Evolutionary conservation across 1,284 basidiomycete genomes (phyloP), one percentile per base, ranked within the genome.

Genomic region (Heterobasidion irregulare): DNA sequence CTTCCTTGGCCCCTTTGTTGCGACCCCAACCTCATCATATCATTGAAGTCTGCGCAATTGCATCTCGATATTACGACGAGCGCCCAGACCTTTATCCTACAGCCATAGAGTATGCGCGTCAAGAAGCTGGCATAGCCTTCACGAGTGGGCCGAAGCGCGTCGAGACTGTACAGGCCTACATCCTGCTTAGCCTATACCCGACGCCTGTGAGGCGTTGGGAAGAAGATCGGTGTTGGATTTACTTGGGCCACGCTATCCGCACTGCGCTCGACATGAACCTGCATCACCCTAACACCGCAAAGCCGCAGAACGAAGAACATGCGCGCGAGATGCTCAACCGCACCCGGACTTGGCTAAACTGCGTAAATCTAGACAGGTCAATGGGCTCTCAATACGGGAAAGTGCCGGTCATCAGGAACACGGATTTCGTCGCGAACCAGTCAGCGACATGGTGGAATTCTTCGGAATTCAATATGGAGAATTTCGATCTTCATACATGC

Each of bases 331-430:
- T 91, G 70, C 78, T 92, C 52, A 94, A 92, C 65, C 82, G 92
- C n/a, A 89, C 89, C 41, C 82, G 91, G 16, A 82, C 89, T 0
- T 94, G 92, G 92, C 73, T 93, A 59, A 90, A 89, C 66, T 92
- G 90, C 68, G 91, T 86, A 70, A 91, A 90, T 66, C 71, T 94
- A 47, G 91, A 94, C 66, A 83, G 90, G 15, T 89, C 86, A 1
- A 86, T 82, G 16, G 82, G 86, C 26, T 85, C 86, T 9, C 89
- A 93, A 70, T 91, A 92, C 68, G 91, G 91, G 53, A 92, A 92
- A 70, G 77, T 79, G 1, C 80, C 88, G 16, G 86, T 85, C 55
- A 89, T 94, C 68, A 77, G 75, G 58, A 78, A 84, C 58, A 72
- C 73, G n/a, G 89, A 91, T 65, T 89, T 86, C 61, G 81, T 86